These are phyloP conservation scores for Stemphylium beticola DNA, from an alignment of 2,329 filamentous ascomycete genomes.

Conservation along the genomic window DNA sequence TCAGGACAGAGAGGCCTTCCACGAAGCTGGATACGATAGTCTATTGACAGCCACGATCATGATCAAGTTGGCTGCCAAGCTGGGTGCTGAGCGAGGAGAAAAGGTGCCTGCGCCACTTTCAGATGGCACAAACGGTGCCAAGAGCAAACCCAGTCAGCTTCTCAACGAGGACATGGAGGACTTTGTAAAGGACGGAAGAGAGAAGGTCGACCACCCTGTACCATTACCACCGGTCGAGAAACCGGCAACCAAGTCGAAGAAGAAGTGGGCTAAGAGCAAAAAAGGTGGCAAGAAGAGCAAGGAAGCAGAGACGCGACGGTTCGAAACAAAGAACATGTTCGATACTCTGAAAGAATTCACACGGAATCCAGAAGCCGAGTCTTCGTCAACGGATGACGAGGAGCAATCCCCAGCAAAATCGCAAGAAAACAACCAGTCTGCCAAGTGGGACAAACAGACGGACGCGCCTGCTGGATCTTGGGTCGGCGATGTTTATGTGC, in stretches of 20 bases:
- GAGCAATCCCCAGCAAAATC: not conserved
- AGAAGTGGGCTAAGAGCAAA: slow-evolving; percentile 23
- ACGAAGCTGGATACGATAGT: slow-evolving; percentile 70
- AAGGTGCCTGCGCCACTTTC: slow-evolving; percentile 1
- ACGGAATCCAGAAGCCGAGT: slow-evolving; percentile 5
- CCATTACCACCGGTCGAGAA: slow-evolving; percentile 20
- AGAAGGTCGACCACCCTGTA: slow-evolving; percentile 23
- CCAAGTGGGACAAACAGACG: slow-evolving; percentile 3
- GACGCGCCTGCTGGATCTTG: slow-evolving; percentile 17
- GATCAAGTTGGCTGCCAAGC: slow-evolving; percentile 61
- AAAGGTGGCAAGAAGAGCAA: slow-evolving; percentile 11
- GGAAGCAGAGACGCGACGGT: slow-evolving; percentile 14
- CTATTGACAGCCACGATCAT: slow-evolving; percentile 65
- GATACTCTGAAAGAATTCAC: slow-evolving; percentile 24
- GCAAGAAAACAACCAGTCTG: slow-evolving; percentile 1
- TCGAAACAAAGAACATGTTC: slow-evolving; percentile 38
- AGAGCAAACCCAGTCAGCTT: not conserved
- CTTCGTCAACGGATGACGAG: slow-evolving; percentile 18
- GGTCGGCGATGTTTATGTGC: slow-evolving; percentile 26
- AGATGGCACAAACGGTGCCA: not conserved
- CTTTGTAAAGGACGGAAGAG: slow-evolving; percentile 21
- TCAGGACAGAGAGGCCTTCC: slow-evolving; percentile 50
- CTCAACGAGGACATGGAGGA: slow-evolving; percentile 13
- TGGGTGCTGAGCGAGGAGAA: slow-evolving; percentile 48
- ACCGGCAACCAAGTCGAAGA: slow-evolving; percentile 3